Evolutionary conservation across 331 rosid species (phyloP).

Genomic region (Telfairia occidentalis): DNA sequence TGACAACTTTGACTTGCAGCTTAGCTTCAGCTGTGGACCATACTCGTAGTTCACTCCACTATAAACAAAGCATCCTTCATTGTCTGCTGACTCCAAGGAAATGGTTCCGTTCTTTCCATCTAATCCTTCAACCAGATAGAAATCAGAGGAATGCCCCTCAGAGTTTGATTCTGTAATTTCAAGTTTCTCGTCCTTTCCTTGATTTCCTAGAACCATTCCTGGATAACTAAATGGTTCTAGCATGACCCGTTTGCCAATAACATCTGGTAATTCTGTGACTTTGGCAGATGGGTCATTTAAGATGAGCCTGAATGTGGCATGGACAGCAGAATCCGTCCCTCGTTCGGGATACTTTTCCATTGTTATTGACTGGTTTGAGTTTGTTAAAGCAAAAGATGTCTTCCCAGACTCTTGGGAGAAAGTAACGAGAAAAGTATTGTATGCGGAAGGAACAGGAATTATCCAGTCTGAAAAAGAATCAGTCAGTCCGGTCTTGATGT

Average conservation of each 20-base stretch:
- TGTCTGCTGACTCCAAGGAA: conserved; percentile 45
- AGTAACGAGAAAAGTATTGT: conserved; percentile 35
- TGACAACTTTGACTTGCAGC: conserved; percentile 28
- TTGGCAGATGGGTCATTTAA: conserved; percentile 12
- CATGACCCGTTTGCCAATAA: conserved; percentile 23
- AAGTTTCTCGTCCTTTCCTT: conserved; percentile 32
- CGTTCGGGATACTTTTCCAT: conserved; percentile 34
- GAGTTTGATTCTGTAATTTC: conserved; percentile 22
- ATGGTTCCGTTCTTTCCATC: conserved; percentile 35
- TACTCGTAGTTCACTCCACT: conserved; percentile 11
- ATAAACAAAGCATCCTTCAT: conserved; percentile 45
- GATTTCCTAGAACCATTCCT: conserved; percentile 40
- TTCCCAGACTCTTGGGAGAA: conserved; percentile 29
- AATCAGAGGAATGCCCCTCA: conserved; percentile 21
- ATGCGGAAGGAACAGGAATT: conserved; percentile 42
- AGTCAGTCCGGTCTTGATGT: conserved; percentile 29
- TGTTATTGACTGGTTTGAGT: conserved; percentile 35
- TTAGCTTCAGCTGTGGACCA: conserved; percentile 31
- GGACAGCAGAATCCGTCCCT: conserved; percentile 33
- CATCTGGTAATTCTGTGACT: conserved; percentile 15
- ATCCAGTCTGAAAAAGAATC: conserved; percentile 38
- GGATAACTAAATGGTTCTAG: conserved; percentile 62
- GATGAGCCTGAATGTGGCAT: conserved; percentile 59
- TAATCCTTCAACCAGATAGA: conserved; percentile 42
- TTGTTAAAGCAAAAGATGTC: conserved; percentile 31